Conservation (phyloP, 2,329 filamentous ascomycete genomes). For the Colletotrichum echinochloae region DNA sequence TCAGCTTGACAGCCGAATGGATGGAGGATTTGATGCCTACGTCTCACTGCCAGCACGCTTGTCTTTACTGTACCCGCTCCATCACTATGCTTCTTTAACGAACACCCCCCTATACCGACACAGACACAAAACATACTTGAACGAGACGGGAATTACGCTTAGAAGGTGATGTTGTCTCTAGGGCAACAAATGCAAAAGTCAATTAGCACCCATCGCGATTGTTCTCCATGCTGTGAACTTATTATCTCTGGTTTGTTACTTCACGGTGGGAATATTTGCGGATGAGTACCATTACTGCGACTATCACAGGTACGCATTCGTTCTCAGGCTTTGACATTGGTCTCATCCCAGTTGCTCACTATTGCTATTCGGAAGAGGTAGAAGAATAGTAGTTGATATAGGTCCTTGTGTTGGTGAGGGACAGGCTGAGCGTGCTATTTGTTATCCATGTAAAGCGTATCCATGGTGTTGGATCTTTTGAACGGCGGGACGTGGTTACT, state of each 20-base stretch:
- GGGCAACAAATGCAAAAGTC: constrained; percentile 31
- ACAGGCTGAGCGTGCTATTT: neutral
- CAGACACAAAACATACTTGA: constrained; percentile 26
- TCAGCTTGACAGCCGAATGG: constrained; percentile 13
- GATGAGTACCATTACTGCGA: neutral
- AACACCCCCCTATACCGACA: constrained; percentile 34
- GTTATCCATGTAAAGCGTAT: neutral
- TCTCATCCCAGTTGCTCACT: neutral
- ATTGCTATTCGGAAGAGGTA: neutral
- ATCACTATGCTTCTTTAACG: constrained; percentile 36
- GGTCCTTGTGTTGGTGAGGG: neutral
- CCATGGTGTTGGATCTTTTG: neutral
- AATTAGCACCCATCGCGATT: constrained; percentile 4
- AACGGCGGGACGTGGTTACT: neutral
- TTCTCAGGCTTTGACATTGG: neutral
- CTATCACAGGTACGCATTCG: neutral
- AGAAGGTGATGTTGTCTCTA: constrained; percentile 31
- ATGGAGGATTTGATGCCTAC: constrained; percentile 22
- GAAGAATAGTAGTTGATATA: neutral
- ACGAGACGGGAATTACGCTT: constrained; percentile 32
- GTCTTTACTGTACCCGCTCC: constrained; percentile 28
- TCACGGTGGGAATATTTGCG: neutral
- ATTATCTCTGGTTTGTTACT: neutral
- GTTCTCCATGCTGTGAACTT: neutral
- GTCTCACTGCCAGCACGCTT: constrained; percentile 31